Evolutionary conservation across 306 rosid species (phyloP).

Genomic region (Cicer cuneatum): DNA sequence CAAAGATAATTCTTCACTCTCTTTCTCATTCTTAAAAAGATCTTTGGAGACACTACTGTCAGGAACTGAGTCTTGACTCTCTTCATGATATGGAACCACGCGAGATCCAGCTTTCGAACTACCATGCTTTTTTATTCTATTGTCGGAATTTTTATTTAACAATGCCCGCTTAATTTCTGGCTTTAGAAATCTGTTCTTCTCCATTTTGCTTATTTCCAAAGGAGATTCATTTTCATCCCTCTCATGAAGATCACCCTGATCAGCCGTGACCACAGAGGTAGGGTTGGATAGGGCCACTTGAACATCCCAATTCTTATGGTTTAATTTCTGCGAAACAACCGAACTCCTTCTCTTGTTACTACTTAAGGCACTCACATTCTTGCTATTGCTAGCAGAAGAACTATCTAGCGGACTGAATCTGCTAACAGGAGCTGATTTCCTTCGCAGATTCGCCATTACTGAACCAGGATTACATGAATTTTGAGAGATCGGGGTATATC

Average conservation of each 20-base stretch:
- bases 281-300: slow-evolving; percentile 51
- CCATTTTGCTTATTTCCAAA: slow-evolving; percentile 53
- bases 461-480: slow-evolving; percentile 55
- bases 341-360: slow-evolving; percentile 57
- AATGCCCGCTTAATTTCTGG: slow-evolving; percentile 62
- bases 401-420: slow-evolving; percentile 63
- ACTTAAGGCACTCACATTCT: slow-evolving; percentile 54
- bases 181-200: slow-evolving; percentile 54
- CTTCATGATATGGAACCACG: slow-evolving; percentile 80
- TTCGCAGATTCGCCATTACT: slow-evolving; percentile 58
- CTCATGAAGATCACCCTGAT: slow-evolving; percentile 52
- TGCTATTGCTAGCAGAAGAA: slow-evolving; percentile 65
- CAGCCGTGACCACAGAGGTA: slow-evolving; percentile 44
- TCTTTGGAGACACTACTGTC: slow-evolving; percentile 56
- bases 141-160: slow-evolving; percentile 59
- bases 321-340: slow-evolving; percentile 51
- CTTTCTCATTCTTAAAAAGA: slow-evolving; percentile 58
- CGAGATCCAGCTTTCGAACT: slow-evolving; percentile 78
- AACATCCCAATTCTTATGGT: slow-evolving; percentile 66
- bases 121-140: slow-evolving; percentile 58
- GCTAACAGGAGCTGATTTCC: slow-evolving; percentile 46
- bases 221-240: slow-evolving; percentile 49
- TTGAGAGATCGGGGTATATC: slow-evolving; percentile 57
- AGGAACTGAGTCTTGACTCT: slow-evolving; percentile 56
- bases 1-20: slow-evolving; percentile 70